phyloP scores from a whole-genome alignment of 495 filamentous ascomycete species.

The Aspergillus taichungensis region DNA sequence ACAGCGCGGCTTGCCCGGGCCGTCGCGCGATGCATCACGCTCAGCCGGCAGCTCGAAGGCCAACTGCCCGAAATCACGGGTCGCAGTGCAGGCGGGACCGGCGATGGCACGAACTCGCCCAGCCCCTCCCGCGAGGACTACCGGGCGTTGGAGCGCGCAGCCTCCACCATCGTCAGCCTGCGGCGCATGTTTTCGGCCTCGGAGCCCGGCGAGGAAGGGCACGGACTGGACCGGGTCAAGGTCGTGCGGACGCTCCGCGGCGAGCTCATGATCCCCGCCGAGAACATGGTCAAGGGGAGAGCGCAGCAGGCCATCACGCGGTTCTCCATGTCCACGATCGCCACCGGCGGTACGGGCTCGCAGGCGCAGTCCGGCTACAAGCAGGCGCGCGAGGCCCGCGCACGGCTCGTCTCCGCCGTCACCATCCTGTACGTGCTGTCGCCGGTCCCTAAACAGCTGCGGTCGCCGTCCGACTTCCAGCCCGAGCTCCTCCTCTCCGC shows the following conservation, averaged over 20 bases:
- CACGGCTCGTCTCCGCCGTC: conserved; percentile 63
- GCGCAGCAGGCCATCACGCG: conserved; percentile 76
- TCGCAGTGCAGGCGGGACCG: conserved; percentile 19
- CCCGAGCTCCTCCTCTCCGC: conserved; percentile 67
- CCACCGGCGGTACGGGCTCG: conserved; percentile 19
- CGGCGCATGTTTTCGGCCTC: conserved; percentile 60
- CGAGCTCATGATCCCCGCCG: conserved; percentile 58
- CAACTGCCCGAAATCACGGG: conserved; percentile 59
- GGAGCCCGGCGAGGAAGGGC: conserved; percentile 60
- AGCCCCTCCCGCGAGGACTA: conserved; percentile 56
- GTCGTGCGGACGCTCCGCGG: conserved; percentile 58
- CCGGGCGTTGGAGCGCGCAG: conserved; percentile 66
- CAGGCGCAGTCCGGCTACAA: conserved; percentile 53
- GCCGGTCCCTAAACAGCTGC: conserved; percentile 33
- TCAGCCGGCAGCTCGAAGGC: conserved; percentile 80
- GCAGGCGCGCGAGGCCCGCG: conserved; percentile 69
- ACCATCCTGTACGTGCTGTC: conserved; percentile 78
- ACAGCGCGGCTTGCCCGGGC: conserved; percentile 70
- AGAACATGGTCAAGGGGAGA: conserved; percentile 54
- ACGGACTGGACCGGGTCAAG: conserved; percentile 62
- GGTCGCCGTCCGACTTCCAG: conserved; percentile 26
- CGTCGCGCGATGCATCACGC: conserved; percentile 62
- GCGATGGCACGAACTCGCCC: conserved; percentile 6
- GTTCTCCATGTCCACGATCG: conserved; percentile 69
- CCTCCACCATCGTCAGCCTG: conserved; percentile 64